These are phyloP conservation scores for Lojkania enalia DNA, from an alignment of 2,329 filamentous ascomycete species.

Conservation along the genomic window DNA sequence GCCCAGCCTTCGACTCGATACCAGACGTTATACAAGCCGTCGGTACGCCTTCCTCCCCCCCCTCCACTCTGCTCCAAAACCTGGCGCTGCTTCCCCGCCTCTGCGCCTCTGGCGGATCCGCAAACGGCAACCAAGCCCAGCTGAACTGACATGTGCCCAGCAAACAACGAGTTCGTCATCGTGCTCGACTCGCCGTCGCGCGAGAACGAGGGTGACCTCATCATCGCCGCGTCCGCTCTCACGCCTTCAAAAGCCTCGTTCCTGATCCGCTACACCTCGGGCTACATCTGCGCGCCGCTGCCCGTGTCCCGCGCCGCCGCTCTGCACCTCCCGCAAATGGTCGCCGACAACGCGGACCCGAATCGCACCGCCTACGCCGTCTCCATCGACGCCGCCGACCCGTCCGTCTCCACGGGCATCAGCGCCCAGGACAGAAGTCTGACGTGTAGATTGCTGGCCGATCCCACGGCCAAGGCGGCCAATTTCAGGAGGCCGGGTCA, in stretches of 20 bases:
- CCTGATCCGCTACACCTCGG: slow-evolving; percentile 86
- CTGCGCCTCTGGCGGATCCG: not conserved
- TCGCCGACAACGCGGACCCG: slow-evolving; percentile 72
- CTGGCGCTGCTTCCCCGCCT: not conserved
- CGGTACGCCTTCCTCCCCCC: slow-evolving; percentile 32
- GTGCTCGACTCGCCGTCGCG: slow-evolving; percentile 90
- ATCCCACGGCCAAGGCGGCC: slow-evolving; percentile 56
- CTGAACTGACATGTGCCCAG: slow-evolving; percentile 24
- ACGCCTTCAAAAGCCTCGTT: slow-evolving; percentile 93
- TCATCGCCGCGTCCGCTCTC: slow-evolving; percentile 84
- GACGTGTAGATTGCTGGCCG: slow-evolving; percentile 77
- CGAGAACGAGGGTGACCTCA: slow-evolving; percentile 98
- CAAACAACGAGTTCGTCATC: slow-evolving; percentile 82
- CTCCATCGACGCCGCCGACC: slow-evolving; percentile 77
- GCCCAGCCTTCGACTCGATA: slow-evolving; percentile 52
- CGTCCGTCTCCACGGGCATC: slow-evolving; percentile 77
- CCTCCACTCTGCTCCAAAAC: not conserved
- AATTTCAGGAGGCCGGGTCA: slow-evolving; percentile 85
- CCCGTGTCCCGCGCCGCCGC: slow-evolving; percentile 67
- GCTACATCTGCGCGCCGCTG: slow-evolving; percentile 88
- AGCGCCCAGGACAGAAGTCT: slow-evolving; percentile 83
- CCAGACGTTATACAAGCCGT: slow-evolving; percentile 51
- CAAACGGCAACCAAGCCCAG: not conserved
- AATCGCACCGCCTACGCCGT: slow-evolving; percentile 93
- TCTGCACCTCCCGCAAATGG: slow-evolving; percentile 89